A percentile compares a stretch with the other conserved stretches of the same genome.
Conservation (phyloP, 2,329 filamentous ascomycete species). For the Fusarium fujikuroi region DNA sequence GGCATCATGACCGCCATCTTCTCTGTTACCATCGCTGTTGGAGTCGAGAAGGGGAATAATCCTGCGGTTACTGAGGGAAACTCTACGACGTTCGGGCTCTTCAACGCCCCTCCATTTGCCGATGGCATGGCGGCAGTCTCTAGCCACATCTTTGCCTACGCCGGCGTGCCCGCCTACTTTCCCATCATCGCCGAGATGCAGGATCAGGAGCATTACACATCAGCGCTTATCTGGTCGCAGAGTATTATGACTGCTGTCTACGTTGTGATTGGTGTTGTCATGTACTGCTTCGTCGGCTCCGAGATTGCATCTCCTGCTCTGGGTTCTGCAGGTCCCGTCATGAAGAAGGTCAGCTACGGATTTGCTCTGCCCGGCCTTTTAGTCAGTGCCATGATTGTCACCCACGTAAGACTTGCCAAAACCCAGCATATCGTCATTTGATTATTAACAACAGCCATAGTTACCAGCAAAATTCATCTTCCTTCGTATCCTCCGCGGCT, state of each 20-base stretch:
- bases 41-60: slow-evolving; percentile 45
- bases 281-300: slow-evolving; percentile 59
- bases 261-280: slow-evolving; percentile 49
- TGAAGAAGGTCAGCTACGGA: slow-evolving; percentile 59
- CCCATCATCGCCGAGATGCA: slow-evolving; percentile 49
- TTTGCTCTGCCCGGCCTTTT: slow-evolving; percentile 48
- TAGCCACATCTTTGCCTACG: slow-evolving; percentile 51
- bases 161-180: slow-evolving; percentile 51
- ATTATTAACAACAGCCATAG: background rate
- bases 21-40: slow-evolving; percentile 46
- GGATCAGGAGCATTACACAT: slow-evolving; percentile 44
- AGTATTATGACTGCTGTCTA: slow-evolving; percentile 48
- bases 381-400: slow-evolving; percentile 43
- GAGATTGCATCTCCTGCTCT: slow-evolving; percentile 59
- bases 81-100: slow-evolving; percentile 46
- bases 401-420: slow-evolving; percentile 39
- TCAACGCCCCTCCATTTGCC: slow-evolving; percentile 46
- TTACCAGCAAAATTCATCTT: slow-evolving; percentile 46
- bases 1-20: slow-evolving; percentile 45
- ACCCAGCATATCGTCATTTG: background rate
- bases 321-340: slow-evolving; percentile 54
- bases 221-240: slow-evolving; percentile 43
- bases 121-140: slow-evolving; percentile 47
- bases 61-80: slow-evolving; percentile 35
- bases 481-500: slow-evolving; percentile 44